These are phyloP conservation scores for Claviceps purpurea DNA, from an alignment of 2,329 filamentous ascomycete genomes.

Conservation along the genomic window DNA sequence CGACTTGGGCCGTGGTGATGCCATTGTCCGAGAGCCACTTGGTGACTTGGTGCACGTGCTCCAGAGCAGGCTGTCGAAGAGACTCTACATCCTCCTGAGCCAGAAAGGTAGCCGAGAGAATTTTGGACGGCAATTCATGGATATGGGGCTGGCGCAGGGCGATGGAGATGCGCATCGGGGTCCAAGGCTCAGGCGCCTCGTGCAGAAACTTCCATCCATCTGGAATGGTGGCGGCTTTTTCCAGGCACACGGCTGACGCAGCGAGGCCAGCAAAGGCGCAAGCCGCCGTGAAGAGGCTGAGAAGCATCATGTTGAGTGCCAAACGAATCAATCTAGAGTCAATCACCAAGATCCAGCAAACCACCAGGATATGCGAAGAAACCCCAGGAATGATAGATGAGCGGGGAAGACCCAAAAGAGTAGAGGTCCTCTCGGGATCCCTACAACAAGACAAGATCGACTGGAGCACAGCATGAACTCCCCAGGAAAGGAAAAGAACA, in stretches of 20 bases:
- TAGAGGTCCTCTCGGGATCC: too few relatives aligned
- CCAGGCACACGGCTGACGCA: constrained; percentile 13
- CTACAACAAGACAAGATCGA: too few relatives aligned
- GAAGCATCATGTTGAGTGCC: constrained; percentile 6
- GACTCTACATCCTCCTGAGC: constrained; percentile 21
- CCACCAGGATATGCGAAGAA: too few relatives aligned
- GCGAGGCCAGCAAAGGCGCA: constrained; percentile 14
- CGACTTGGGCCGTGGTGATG: constrained; percentile 18
- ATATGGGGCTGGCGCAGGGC: constrained; percentile 20
- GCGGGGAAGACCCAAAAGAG: too few relatives aligned
- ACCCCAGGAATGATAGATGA: too few relatives aligned
- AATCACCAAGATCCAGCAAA: too few relatives aligned
- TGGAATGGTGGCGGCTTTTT: constrained; percentile 16
- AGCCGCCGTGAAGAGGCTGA: constrained; percentile 6
- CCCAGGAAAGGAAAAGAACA: too few relatives aligned
- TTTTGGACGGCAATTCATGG: constrained; percentile 12
- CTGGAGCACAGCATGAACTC: too few relatives aligned
- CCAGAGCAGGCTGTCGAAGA: constrained; percentile 21
- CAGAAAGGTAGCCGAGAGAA: constrained; percentile 18
- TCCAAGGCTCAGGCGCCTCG: constrained; percentile 11
- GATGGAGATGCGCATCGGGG: constrained; percentile 17
- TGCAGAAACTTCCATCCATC: constrained; percentile 17
- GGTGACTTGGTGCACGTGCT: constrained; percentile 23
- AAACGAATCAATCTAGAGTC: too few relatives aligned
- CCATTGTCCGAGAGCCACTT: constrained; percentile 28